These are phyloP conservation scores for Pisolithus thermaeus DNA, from an alignment of 1,284 basidiomycete species.

Conservation along the genomic window DNA sequence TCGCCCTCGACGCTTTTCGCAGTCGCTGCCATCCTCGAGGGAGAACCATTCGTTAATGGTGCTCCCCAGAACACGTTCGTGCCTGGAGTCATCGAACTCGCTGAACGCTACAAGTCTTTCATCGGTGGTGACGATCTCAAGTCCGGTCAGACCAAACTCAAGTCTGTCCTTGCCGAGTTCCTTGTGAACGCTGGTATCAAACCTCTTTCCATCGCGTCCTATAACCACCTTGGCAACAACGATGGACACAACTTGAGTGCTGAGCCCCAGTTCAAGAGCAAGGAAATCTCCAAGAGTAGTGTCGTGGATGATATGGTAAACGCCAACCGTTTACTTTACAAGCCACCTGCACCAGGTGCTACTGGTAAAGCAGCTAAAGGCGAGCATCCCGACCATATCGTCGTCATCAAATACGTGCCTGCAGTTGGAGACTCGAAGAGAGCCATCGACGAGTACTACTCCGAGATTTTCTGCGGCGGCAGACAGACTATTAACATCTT, in stretches of 20 bases:
- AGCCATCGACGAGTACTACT: conserved; percentile 98
- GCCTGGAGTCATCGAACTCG: conserved; percentile 90
- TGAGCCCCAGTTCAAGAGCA: conserved; percentile 94
- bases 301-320: conserved; percentile 98
- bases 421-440: conserved; percentile 96
- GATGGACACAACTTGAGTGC: conserved; percentile 92
- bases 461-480: conserved; percentile 84
- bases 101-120: conserved; percentile 86
- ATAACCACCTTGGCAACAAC: conserved; percentile 99
- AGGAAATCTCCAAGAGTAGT: conserved; percentile 96
- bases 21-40: conserved; percentile 93
- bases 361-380: conserved; percentile 73
- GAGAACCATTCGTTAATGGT: conserved; percentile 94
- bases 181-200: conserved; percentile 99
- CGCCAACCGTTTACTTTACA: conserved; percentile 88
- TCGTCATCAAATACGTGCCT: conserved; percentile 93
- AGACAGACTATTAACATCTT: conserved; percentile 88
- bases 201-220: conserved; percentile 92
- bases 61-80: conserved; percentile 99
- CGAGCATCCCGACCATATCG: conserved; percentile 96
- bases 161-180: conserved; percentile 96
- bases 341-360: conserved; percentile 56
- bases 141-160: conserved; percentile 91
- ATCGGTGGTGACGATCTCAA: conserved; percentile 99
- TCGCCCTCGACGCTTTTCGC: conserved; percentile 96